These are phyloP conservation scores for Stylosanthes scabra DNA, from an alignment of 331 rosid genomes.

Conservation along the genomic window DNA sequence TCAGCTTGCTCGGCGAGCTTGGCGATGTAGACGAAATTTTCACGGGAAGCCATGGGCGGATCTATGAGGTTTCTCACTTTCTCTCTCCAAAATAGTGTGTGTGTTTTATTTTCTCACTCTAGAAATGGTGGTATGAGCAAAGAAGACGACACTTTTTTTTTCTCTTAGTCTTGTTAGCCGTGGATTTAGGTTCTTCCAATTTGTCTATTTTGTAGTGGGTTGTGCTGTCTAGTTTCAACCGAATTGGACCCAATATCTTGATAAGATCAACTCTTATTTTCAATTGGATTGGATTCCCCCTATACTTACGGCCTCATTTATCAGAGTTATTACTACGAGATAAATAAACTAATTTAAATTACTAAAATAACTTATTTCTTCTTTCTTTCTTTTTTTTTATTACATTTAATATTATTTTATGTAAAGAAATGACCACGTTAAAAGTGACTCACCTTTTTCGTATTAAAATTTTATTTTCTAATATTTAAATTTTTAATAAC, in stretches of 20 bases:
- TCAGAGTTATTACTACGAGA: background rate
- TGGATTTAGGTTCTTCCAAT: background rate
- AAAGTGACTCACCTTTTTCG: no score
- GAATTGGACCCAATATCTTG: background rate
- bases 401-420: no score
- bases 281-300: background rate
- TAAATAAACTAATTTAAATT: no score
- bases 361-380: no score
- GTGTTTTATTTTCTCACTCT: constrained; percentile 8
- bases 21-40: constrained; percentile 61
- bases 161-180: background rate
- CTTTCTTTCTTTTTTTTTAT: no score
- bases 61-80: constrained; percentile 33
- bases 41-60: constrained; percentile 64
- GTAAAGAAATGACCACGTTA: no score
- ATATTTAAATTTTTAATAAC: no score
- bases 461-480: no score
- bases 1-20: constrained; percentile 79
- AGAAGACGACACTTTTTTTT: background rate
- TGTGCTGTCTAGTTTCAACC: no score
- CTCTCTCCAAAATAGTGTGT: constrained; percentile 28
- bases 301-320: background rate
- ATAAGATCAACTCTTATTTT: background rate
- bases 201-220: background rate
- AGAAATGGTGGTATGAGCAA: background rate